Evolutionary conservation across 805 yeast species (phyloP), one percentile per base, ranked within the genome.

Genomic region (Kodamaea jinghongensis): DNA sequence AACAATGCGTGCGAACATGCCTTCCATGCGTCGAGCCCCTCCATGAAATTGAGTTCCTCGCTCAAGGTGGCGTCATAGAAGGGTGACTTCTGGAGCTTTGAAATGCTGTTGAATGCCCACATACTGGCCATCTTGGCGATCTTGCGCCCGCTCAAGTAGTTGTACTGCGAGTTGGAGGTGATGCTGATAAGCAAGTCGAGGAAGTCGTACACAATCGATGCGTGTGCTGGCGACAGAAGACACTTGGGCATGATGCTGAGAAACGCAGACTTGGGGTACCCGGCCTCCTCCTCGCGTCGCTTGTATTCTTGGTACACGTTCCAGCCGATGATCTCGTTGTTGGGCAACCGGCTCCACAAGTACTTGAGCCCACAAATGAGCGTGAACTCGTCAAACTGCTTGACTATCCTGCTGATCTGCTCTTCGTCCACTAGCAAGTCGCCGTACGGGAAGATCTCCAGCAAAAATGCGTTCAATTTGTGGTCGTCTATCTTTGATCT

Each of bases 121-220:
- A 86, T 63, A 6, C 91, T 90, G 28, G 91, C 83, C 79, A 89
- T 75, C 48, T 85, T 81, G 9, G 93, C 73, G 12, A 89, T 73
- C 54, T 86, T 87, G 34, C 89, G 72, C 0, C 93, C 95, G 52
- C 86, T 79, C 70, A 89, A 65, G 52, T 83, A 79, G 53, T 88
- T 87, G 30, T 79, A 77, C 50, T 80, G 83, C 3, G 95, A 79
- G 60, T 87, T 85, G 7, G 95, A 79, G 0, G 95, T 81, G 30
- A 89, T 63, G 8, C 88, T 74, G 8, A 87, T 85, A 31, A 90
- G 63, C 26, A 89, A 70, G 54, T 89, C 96, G 51, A 88, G 75
- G 52, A 88, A 90, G 56, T 86, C 95, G 58, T 86, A 86, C 4
- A 86, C 91, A 4, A 90, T 86, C 1, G 93, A 82, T 0, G 96